phyloP scores from a whole-genome alignment of 169 alveolate species.

The Cystoisospora suis region DNA sequence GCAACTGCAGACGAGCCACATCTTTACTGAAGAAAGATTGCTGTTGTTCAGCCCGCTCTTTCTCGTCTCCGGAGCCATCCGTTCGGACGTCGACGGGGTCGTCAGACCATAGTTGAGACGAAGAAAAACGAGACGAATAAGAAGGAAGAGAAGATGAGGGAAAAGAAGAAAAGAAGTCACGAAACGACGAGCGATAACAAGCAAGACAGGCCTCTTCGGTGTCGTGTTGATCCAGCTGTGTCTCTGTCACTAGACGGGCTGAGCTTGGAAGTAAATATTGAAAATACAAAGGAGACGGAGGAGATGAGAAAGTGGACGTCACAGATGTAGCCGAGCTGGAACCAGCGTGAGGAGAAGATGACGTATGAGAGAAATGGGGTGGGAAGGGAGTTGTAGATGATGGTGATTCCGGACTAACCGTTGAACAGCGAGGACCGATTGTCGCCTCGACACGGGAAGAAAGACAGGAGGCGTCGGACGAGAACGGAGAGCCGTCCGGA shows the following conservation, averaged over 20 bases:
- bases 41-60: background rate
- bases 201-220: background rate
- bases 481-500: too few relatives aligned
- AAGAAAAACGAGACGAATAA: background rate
- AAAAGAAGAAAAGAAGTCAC: background rate
- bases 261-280: background rate
- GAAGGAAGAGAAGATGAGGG: background rate
- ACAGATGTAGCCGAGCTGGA: background rate
- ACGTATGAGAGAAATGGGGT: too few relatives aligned
- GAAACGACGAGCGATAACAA: background rate
- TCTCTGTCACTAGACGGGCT: background rate
- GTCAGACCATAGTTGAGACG: background rate
- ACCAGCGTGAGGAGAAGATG: background rate
- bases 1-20: background rate
- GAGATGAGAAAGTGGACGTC: background rate
- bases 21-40: background rate
- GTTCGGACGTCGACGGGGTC: background rate
- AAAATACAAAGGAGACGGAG: background rate
- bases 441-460: too few relatives aligned
- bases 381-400: too few relatives aligned
- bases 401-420: too few relatives aligned
- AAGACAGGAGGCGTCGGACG: too few relatives aligned
- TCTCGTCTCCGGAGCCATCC: background rate
- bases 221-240: slow-evolving; percentile 12
- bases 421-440: too few relatives aligned